These are phyloP conservation scores for Aspergillus pseudoviridinutans DNA, from an alignment of 2,329 filamentous ascomycete species.

Conservation along the genomic window DNA sequence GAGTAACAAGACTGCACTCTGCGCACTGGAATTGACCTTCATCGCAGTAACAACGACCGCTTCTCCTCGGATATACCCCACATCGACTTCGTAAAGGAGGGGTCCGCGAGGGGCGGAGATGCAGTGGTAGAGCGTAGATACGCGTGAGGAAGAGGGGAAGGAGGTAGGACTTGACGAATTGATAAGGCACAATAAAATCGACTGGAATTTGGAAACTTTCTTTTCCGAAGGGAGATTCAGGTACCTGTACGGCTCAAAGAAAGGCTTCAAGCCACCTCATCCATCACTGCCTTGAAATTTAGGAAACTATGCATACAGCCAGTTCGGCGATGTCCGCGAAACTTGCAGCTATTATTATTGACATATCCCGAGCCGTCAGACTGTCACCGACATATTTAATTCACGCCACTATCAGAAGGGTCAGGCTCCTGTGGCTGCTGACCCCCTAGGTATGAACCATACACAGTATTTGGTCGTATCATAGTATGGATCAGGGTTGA, in stretches of 20 bases:
- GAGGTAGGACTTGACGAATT: background rate
- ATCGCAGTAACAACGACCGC: background rate
- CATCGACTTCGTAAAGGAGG: background rate
- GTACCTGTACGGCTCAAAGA: background rate
- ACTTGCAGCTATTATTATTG: no score
- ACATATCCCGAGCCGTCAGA: background rate
- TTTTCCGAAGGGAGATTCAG: background rate
- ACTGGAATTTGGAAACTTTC: background rate
- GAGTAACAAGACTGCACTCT: background rate
- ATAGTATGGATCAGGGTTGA: background rate
- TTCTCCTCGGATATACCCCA: background rate
- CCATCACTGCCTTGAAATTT: background rate
- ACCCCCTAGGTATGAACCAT: background rate
- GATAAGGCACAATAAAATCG: background rate
- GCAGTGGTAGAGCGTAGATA: background rate
- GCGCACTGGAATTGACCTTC: background rate
- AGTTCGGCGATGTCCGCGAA: background rate
- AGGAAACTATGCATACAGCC: background rate
- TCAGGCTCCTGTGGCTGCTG: background rate
- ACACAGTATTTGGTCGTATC: background rate
- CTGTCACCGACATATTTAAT: background rate
- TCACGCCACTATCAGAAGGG: no score
- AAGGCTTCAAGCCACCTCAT: background rate
- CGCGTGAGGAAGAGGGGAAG: background rate
- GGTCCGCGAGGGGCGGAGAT: background rate